Base-by-base conservation (phyloP, 768 basidiomycete species). In the Fistulinella prunicolor region DNA sequence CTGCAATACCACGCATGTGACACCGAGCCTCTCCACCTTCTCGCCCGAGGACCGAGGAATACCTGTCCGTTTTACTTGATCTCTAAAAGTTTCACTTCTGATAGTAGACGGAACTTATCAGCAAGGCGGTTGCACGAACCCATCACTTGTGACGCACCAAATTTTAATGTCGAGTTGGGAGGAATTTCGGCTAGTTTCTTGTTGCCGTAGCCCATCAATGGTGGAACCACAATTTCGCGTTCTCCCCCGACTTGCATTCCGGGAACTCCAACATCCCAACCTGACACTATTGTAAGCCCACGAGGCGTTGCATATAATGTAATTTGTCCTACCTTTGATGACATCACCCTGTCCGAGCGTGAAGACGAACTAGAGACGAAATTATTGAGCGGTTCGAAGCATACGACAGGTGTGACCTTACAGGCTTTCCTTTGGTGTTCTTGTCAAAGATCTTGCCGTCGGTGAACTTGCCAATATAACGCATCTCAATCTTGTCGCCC, bases 181-280 rank as follows among this genome's bases (percentile, higher is more conserved):
- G 93, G 93, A 47, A 95, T 94, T 9, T 65, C 77, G 3, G 51
- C 53, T 6, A 69, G 70, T 60, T 84, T 83, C 60, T 71, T 74
- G 54, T 72, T 78, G 37, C 94, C 95, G 53, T 88, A 89, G 17
- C 66, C 86, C 73, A 89, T 75, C 23, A 73, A 60, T 13, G 87
- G 71, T 37, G 90, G 91, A 41, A 94, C 77, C 36, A 76, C 82
- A 55, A 98, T 73, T 48, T 82, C 70, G 42, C 95, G 82, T 70
- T 97, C 94, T 22, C 94, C 94, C 34, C 83, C 87, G 34, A 86
- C 82, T 58, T 89, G 85, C 94, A 98, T 96, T 28, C 95, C 95
- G 24, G 75, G 83, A 47, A 97, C 76, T 34, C 94, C 95, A 60
- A 89, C 74, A 58, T 97, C 95, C 94, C 94, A 96, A 38, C 88